Base-by-base conservation (phyloP, 208 protist genomes). In the Wallacemonas sp. region DNA sequence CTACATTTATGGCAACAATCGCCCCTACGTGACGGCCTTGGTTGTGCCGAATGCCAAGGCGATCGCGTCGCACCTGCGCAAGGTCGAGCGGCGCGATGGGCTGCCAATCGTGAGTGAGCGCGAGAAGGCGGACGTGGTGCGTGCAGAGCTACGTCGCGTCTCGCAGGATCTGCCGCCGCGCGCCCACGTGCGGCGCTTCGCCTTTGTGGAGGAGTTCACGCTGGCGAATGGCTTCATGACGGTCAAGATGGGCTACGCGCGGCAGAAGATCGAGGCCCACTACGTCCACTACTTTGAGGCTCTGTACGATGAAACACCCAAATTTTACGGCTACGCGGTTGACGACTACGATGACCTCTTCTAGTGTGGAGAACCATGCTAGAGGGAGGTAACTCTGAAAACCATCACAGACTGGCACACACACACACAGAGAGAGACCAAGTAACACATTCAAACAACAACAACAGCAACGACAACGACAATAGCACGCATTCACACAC, bases 311-410 rank as follows among this genome's bases (percentile, higher is more conserved):
- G 88, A 94, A 39, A 94, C 88, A 27, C 91, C 91, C 21, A 94
- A 94, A 72, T 96, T 96, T 54, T 96, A 87, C 73, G 91, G 91
- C n/a, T 91, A 87, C 64, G 91, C 91, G 17, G 91, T 96, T 23
- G 91, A 96, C 60, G 91, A 96, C 74, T 96, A 96, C 70, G 91
- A 96, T 49, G 91, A 96, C 56, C 63, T 96, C 17, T 96, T 96
- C 68, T 96, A 82, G 68, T 21, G 27, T 34, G 38, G 14, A 14
- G 36, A 41, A 14, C 14, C 9, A 41, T 33, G 19, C 46, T 3
- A 43, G 1, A 33, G 12, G 33, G 0, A 47, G 23, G 23, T 39
- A 41, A 49, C n/a, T n/a, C n/a, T n/a, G n/a, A n/a, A n/a, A 26
- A 26, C 32, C 12, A 4, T 56, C 34, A 57, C 43, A 47, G 33